A percentile compares a stretch with the other conserved stretches of the same genome.
Evolutionary conservation across 768 basidiomycete genomes (phyloP).

Genomic region (Pisolithus albus): DNA sequence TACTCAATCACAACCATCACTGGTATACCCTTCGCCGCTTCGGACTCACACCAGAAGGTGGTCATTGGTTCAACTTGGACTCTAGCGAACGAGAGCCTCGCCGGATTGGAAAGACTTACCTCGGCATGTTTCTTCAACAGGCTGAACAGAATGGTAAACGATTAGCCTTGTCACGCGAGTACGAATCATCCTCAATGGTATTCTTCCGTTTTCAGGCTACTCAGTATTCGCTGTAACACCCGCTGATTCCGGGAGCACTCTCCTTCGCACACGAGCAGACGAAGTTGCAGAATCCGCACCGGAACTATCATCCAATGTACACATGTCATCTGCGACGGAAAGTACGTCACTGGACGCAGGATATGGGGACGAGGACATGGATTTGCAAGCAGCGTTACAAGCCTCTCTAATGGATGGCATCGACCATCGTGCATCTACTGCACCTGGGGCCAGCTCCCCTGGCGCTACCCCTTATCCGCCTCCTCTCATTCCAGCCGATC

Average conservation of each 20-base stretch:
- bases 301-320: constrained; percentile 37
- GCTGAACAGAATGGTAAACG: constrained; percentile 76
- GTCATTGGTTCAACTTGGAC: constrained; percentile 88
- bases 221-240: constrained; percentile 74
- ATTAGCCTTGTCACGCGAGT: neutral
- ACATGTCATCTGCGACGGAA: constrained; percentile 8
- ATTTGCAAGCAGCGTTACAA: constrained; percentile 81
- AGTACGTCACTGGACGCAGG: constrained; percentile 19
- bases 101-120: constrained; percentile 78
- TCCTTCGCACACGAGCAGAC: constrained; percentile 67
- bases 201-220: constrained; percentile 47
- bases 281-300: constrained; percentile 59
- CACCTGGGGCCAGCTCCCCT: constrained; percentile 2
- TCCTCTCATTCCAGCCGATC: constrained; percentile 21
- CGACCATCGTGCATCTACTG: neutral
- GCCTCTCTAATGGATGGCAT: constrained; percentile 53
- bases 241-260: constrained; percentile 42
- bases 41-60: constrained; percentile 44
- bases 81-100: constrained; percentile 65
- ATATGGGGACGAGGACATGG: constrained; percentile 79
- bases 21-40: constrained; percentile 89
- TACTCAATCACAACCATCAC: constrained; percentile 80
- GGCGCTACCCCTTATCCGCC: constrained; percentile 13
- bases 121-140: constrained; percentile 81
- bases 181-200: constrained; percentile 4